phyloP scores from a whole-genome alignment of 371 early-diverging fungal genomes.

The Choanephora cucurbitarum region DNA sequence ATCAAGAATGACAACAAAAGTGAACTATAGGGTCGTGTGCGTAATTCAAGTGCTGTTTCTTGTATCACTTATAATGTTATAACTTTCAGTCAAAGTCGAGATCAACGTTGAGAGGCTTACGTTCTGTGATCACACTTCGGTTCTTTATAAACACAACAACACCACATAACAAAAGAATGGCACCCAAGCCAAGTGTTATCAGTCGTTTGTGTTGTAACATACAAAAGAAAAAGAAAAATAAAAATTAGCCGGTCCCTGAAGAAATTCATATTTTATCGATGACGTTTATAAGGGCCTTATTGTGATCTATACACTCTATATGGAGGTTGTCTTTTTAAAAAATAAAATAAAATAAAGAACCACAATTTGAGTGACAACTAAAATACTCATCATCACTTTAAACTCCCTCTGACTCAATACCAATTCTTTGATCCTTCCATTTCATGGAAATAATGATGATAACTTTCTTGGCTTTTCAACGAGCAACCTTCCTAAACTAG shows the following conservation, averaged over 20 bases:
- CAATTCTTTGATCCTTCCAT: conserved; percentile 30
- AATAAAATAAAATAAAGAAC: too few relatives aligned
- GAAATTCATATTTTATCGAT: too few relatives aligned
- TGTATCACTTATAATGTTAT: conserved; percentile 35
- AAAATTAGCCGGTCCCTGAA: conserved; percentile 1
- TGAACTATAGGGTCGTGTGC: conserved; percentile 32
- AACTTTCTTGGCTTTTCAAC: conserved; percentile 24
- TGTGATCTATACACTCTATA: too few relatives aligned
- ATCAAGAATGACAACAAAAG: conserved; percentile 24
- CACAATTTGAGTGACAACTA: too few relatives aligned
- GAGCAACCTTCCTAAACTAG: conserved; percentile 20
- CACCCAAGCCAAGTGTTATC: conserved; percentile 6
- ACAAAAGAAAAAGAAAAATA: neutral
- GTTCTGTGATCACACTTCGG: conserved; percentile 12
- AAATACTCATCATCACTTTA: too few relatives aligned
- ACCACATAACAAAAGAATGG: neutral
- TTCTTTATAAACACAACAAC: conserved; percentile 9
- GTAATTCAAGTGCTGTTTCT: conserved; percentile 30
- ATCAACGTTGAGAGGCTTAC: conserved; percentile 9
- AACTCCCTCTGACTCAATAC: too few relatives aligned
- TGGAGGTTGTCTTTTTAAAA: too few relatives aligned
- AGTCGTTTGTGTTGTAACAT: conserved; percentile 14
- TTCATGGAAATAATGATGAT: conserved; percentile 39
- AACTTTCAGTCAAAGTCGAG: too few relatives aligned
- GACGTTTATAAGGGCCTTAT: too few relatives aligned